Base-by-base conservation (phyloP, 192 early-diverging fungal species). In the Phlyctochytrium planicorne region DNA sequence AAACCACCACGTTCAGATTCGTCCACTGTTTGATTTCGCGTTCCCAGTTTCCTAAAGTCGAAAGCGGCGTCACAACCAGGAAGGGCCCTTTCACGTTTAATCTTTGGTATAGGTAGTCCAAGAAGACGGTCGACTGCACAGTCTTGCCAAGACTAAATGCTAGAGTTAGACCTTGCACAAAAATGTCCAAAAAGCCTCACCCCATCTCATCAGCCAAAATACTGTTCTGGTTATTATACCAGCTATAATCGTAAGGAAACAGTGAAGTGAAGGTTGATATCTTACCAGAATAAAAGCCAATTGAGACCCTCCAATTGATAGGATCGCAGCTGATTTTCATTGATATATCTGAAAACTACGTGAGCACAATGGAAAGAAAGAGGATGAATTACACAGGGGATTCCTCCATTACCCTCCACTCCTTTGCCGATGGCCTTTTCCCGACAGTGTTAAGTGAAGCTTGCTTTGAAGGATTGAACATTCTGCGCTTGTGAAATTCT, bases 251-350 rank as follows among this genome's bases (percentile, higher is more conserved):
- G 68, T 69, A 12, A 12, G 14, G 35, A 66, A 0, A 34, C 12
- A 31, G n/a, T 34, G 33, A 23, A 63, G 17, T 10, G 57, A 3
- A 69, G 50, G 20, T 14, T 24, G 20, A 47, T 52, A 31, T 36
- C 73, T 40, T 66, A 82, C 73, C 91, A 93, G 66, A 87, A 90
- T 59, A 89, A 36, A 4, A 93, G 74, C 92, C 92, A 93, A 69
- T 93, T 93, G 23, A 93, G 69, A 16, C 92, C 92, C 69, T 93
- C 92, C 52, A 93, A 74, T 65, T 93, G 92, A 63, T 93, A 93
- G 29, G 87, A 60, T 6, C 91, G 81, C 30, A 93, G 67, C 35
- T 78, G 73, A 59, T 91, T 91, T 23, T 84, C 87, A 64, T 90
- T 84, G 59, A 89, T 90, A 67, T 86, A 91, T 29, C 70, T 72